phyloP scores from a whole-genome alignment of 306 rosid genomes.

The Pterocarpus macrocarpus region DNA sequence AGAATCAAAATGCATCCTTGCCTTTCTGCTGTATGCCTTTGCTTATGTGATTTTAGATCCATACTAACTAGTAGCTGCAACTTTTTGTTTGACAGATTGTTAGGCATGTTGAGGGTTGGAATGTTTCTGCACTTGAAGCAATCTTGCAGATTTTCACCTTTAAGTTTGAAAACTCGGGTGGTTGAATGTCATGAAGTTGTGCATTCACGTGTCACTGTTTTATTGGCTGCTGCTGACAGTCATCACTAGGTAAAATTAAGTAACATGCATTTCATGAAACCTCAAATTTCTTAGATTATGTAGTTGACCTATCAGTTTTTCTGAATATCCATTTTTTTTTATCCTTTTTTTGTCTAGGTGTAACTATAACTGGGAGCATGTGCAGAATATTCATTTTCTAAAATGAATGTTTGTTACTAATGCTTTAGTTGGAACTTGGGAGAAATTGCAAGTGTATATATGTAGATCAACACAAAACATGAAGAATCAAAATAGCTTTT shows the following conservation, averaged over 20 bases:
- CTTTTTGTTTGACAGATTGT: constrained; percentile 65
- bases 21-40: constrained; percentile 3
- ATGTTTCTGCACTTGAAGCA: constrained; percentile 87
- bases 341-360: neutral
- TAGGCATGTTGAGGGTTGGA: constrained; percentile 91
- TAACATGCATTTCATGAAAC: constrained; percentile 4
- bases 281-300: constrained; percentile 13
- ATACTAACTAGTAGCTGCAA: constrained; percentile 32
- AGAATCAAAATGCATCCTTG: constrained; percentile 38
- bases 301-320: constrained; percentile 14
- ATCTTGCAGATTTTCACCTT: constrained; percentile 81
- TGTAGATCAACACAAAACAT: neutral
- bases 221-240: neutral
- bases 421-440: neutral
- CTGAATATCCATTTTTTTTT: neutral
- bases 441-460: neutral
- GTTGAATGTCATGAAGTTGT: constrained; percentile 37
- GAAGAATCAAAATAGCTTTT: neutral
- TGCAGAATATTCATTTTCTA: neutral
- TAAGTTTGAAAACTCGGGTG: constrained; percentile 42
- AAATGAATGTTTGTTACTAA: neutral
- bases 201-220: constrained; percentile 13
- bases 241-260: constrained; percentile 8
- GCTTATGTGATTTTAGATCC: constrained; percentile 23
- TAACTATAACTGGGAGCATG: neutral